Evolutionary conservation across 176 grass and related monocot species (phyloP).

Genomic region (Avena insularis): DNA sequence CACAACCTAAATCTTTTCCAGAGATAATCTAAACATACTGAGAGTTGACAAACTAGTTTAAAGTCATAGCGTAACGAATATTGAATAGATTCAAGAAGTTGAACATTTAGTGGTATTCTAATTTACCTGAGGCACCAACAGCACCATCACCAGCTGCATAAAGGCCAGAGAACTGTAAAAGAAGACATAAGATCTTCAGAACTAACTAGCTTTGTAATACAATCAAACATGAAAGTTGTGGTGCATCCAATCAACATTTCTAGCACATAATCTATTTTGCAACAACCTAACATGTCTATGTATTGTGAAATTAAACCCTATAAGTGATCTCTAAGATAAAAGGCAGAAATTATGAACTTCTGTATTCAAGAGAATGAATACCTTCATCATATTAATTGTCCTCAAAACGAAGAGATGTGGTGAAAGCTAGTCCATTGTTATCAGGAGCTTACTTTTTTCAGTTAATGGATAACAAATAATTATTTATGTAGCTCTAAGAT

Average conservation of each 20-base stretch:
- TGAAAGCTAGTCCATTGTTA: background rate
- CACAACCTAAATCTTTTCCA: background rate
- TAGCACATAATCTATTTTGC: conserved; percentile 11
- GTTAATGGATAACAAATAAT: background rate
- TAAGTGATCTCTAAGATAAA: background rate
- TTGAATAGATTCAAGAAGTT: background rate
- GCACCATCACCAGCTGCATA: conserved; percentile 70
- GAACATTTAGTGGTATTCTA: conserved; percentile 25
- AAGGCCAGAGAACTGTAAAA: conserved; percentile 80
- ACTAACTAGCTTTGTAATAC: conserved; percentile 30
- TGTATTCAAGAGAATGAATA: background rate
- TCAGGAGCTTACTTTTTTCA: background rate
- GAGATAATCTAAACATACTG: conserved; percentile 4
- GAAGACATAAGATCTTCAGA: conserved; percentile 35
- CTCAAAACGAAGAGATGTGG: background rate
- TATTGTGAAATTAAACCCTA: background rate
- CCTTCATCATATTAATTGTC: background rate
- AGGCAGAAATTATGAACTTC: background rate
- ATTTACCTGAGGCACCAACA: conserved; percentile 68
- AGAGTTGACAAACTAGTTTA: background rate
- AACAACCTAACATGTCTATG: background rate
- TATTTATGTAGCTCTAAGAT: conserved; percentile 2
- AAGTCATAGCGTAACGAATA: background rate
- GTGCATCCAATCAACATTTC: conserved; percentile 22
- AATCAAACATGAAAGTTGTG: conserved; percentile 36